phyloP scores from a whole-genome alignment of 208 protist genomes.

The Plasmodiophora brassicae region DNA sequence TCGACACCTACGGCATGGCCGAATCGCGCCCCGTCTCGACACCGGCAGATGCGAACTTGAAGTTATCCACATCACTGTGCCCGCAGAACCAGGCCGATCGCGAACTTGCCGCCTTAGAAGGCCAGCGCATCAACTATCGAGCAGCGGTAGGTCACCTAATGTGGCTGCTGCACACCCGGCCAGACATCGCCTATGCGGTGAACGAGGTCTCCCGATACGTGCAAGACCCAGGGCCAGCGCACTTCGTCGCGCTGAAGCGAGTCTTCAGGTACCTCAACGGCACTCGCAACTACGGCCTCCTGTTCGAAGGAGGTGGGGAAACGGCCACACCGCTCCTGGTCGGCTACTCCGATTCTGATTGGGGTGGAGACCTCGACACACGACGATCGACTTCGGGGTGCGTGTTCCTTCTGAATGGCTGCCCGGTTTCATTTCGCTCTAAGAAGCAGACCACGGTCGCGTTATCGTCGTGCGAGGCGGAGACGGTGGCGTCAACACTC shows the following conservation, averaged over 20 bases:
- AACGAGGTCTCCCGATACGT: background rate
- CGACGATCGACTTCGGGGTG: background rate
- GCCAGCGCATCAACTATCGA: background rate
- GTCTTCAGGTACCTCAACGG: background rate
- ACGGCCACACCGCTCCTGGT: background rate
- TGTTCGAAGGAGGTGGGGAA: background rate
- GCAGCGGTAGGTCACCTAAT: background rate
- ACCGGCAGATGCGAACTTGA: background rate
- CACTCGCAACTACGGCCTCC: background rate
- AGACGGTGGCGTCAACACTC: background rate
- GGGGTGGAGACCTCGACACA: background rate
- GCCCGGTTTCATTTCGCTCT: background rate
- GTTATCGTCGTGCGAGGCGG: background rate
- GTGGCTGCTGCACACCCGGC: background rate
- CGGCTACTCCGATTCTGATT: background rate
- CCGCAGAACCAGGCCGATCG: background rate
- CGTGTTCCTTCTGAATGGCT: background rate
- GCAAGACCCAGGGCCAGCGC: background rate
- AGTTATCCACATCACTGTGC: background rate
- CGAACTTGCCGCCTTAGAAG: background rate
- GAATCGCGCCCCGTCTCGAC: background rate
- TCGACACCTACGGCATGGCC: background rate
- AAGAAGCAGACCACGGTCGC: background rate
- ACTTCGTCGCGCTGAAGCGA: conserved; percentile 22
- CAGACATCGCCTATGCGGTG: conserved; percentile 11